These are phyloP conservation scores for Aureobasidium lini DNA, from an alignment of 2,329 filamentous ascomycete genomes.

Conservation along the genomic window DNA sequence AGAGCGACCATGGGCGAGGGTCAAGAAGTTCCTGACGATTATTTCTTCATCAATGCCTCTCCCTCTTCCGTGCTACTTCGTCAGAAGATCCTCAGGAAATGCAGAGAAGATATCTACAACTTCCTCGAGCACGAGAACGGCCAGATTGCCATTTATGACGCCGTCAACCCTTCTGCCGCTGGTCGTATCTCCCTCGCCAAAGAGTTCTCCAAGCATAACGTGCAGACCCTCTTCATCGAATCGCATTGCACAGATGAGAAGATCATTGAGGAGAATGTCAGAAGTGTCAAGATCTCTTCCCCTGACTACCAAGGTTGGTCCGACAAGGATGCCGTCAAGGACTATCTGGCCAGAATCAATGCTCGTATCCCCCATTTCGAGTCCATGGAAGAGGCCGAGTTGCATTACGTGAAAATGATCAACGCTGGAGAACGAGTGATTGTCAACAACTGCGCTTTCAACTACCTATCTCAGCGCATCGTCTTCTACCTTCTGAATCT, in stretches of 20 bases:
- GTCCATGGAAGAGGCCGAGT: slow-evolving; percentile 86
- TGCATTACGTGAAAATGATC: slow-evolving; percentile 99
- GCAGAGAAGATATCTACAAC: slow-evolving; percentile 90
- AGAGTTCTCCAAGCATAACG: slow-evolving; percentile 95
- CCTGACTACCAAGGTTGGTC: slow-evolving; percentile 95
- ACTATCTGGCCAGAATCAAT: slow-evolving; percentile 85
- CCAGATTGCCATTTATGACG: slow-evolving; percentile 97
- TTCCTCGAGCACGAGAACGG: slow-evolving; percentile 97
- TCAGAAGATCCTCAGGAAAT: slow-evolving; percentile 96
- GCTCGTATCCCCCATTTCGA: slow-evolving; percentile 93
- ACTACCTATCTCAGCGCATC: slow-evolving; percentile 92
- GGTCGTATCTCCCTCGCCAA: slow-evolving; percentile 81
- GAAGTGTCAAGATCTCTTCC: slow-evolving; percentile 95
- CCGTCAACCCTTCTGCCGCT: slow-evolving; percentile 82
- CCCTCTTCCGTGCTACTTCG: slow-evolving; percentile 86
- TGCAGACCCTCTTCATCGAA: slow-evolving; percentile 93
- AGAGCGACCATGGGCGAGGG: slow-evolving; percentile 80
- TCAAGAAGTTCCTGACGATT: slow-evolving; percentile 85
- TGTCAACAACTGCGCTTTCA: slow-evolving; percentile 95
- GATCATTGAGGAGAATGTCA: slow-evolving; percentile 93
- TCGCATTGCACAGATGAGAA: slow-evolving; percentile 88
- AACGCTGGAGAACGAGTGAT: slow-evolving; percentile 89
- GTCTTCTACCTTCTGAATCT: slow-evolving; percentile 97
- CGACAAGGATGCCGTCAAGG: slow-evolving; percentile 80
- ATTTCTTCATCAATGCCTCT: slow-evolving; percentile 94